phyloP scores from a whole-genome alignment of 2,329 filamentous ascomycete species.

The Alternaria hordeiaustralica region DNA sequence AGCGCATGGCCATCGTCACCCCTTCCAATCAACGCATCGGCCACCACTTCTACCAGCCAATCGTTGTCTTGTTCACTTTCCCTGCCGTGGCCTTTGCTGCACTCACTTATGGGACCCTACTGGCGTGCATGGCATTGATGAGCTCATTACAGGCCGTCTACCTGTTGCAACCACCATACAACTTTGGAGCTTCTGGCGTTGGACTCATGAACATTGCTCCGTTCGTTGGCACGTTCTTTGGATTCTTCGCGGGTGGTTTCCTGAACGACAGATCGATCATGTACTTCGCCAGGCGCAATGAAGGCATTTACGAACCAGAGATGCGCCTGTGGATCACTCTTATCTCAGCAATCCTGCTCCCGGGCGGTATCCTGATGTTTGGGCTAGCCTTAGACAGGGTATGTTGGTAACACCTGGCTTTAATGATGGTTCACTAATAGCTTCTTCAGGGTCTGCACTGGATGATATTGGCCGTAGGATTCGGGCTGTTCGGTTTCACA shows the following conservation, averaged over 20 bases:
- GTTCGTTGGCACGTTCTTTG: conserved; percentile 51
- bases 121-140: conserved; percentile 50
- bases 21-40: conserved; percentile 27
- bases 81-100: conserved; percentile 50
- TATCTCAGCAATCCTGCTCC: conserved; percentile 40
- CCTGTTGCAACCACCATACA: conserved; percentile 50
- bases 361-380: conserved; percentile 50
- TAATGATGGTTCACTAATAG: neutral
- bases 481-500: conserved; percentile 49
- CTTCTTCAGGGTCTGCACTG: conserved; percentile 29
- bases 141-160: conserved; percentile 45
- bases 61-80: conserved; percentile 47
- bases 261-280: conserved; percentile 35
- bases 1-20: conserved; percentile 50
- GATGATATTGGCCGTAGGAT: conserved; percentile 44
- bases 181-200: conserved; percentile 47
- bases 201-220: conserved; percentile 51
- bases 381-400: conserved; percentile 40
- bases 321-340: conserved; percentile 52
- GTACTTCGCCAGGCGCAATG: conserved; percentile 44
- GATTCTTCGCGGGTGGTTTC: conserved; percentile 27
- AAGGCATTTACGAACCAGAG: conserved; percentile 55
- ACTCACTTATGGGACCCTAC: conserved; percentile 40
- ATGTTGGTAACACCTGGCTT: conserved; percentile 1
- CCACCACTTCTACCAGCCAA: conserved; percentile 47